These are phyloP conservation scores for Diutina mesorugosa DNA, from an alignment of 1,139 yeast species.

Conservation along the genomic window DNA sequence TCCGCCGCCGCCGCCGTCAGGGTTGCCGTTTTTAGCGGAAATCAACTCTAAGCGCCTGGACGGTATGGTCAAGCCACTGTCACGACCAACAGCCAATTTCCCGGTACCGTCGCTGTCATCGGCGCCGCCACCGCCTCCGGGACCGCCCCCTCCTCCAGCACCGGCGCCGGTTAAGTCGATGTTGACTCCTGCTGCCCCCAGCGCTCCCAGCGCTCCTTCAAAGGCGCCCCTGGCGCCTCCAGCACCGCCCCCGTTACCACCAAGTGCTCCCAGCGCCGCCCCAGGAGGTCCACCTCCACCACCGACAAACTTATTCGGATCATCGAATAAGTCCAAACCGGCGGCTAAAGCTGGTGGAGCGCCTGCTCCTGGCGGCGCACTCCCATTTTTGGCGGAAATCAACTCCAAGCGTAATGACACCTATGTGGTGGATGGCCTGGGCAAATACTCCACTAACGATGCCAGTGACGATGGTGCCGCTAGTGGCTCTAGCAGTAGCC, in stretches of 20 bases:
- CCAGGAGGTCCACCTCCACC: slow-evolving; percentile 10
- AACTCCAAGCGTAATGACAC: slow-evolving; percentile 41
- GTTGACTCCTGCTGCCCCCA: slow-evolving; percentile 9
- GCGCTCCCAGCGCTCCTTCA: background rate
- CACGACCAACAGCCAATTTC: background rate
- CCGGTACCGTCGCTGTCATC: background rate
- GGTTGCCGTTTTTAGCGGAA: slow-evolving; percentile 40
- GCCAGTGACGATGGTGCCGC: background rate
- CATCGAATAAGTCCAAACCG: background rate
- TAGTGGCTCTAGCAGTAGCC: background rate
- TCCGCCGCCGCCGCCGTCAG: slow-evolving; percentile 12
- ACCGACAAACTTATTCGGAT: slow-evolving; percentile 4
- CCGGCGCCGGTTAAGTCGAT: background rate
- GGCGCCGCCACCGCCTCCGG: background rate
- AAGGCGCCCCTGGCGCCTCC: background rate
- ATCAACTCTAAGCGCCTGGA: slow-evolving; percentile 44
- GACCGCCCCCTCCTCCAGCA: background rate
- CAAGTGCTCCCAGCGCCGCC: slow-evolving; percentile 9
- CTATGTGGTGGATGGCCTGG: slow-evolving; percentile 42
- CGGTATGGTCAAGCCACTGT: background rate
- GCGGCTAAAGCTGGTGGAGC: slow-evolving; percentile 7
- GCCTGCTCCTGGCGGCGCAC: slow-evolving; percentile 14
- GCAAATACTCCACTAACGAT: slow-evolving; percentile 1
- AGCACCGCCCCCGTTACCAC: slow-evolving; percentile 9
- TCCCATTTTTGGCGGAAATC: slow-evolving; percentile 46